phyloP scores from a whole-genome alignment of 2,329 filamentous ascomycete genomes.

The Colletotrichum filicis region DNA sequence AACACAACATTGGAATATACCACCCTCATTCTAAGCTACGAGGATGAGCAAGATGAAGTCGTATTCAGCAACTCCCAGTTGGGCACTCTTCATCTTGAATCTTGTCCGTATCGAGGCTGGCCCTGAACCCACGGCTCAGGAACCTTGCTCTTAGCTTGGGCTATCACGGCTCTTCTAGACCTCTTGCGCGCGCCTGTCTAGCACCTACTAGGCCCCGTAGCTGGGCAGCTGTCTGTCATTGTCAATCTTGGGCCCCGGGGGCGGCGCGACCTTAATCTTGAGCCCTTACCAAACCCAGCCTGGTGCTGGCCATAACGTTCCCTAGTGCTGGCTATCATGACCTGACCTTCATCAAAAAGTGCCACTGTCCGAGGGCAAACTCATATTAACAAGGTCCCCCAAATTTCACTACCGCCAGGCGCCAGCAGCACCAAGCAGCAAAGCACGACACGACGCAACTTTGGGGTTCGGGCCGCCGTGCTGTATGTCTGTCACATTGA shows the following conservation, averaged over 20 bases:
- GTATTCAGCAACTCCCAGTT: not conserved
- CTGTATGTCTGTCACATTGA: not conserved
- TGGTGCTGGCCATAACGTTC: not conserved
- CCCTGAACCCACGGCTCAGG: not conserved
- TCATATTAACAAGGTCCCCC: not conserved
- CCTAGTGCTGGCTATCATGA: not conserved
- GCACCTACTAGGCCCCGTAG: slow-evolving; percentile 9
- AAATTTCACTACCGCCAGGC: not conserved
- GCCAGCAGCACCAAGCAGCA: no score
- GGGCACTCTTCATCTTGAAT: not conserved
- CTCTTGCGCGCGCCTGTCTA: not conserved
- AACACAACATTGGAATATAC: not conserved
- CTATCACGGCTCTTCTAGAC: not conserved
- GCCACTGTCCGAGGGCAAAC: not conserved
- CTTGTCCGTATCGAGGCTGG: not conserved
- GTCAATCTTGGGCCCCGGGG: slow-evolving; percentile 16
- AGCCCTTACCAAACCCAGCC: slow-evolving; percentile 11
- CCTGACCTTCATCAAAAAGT: not conserved
- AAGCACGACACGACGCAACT: not conserved
- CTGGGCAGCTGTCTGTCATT: slow-evolving; percentile 16
- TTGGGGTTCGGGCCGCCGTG: not conserved
- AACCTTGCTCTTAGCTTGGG: slow-evolving; percentile 16
- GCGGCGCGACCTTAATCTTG: not conserved
- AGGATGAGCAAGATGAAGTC: not conserved
- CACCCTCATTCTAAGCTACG: not conserved